Base-by-base conservation (phyloP, 805 yeast genomes). In the Ascoidea tarda region DNA sequence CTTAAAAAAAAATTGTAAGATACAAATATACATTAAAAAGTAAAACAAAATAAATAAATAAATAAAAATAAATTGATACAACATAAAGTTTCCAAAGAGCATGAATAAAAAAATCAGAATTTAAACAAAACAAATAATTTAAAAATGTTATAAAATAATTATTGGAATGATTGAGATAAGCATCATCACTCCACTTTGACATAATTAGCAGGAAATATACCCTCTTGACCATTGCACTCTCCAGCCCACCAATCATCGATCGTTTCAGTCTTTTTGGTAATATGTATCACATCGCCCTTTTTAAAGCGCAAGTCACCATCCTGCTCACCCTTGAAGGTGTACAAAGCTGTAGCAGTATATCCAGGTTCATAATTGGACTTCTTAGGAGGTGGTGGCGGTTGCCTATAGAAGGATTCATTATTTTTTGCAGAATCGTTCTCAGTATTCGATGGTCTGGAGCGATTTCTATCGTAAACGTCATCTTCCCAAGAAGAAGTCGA, bases 201-300 rank as follows among this genome's bases (percentile, higher is more conserved):
- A 63, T 91, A 91, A 66, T 91, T 91, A 2, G 99, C 99, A 6
- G 99, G 99, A 76, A 91, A 91, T 28, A 90, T 90, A 47, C 99
- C 99, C 60, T 87, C 87, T 56, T 69, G 69, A 10, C 95, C 91
- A 59, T 85, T 86, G 52, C 81, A 71, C 64, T 85, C 81, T 32
- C 99, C 99, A 0, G 96, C 88, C 99, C 99, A 93, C 99, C 99
- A 93, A 66, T 93, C 98, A 65, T 93, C 96, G 50, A 81, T 79
- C 12, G 96, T 84, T 6, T 85, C 90, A 6, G 93, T 81, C 67
- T 86, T 87, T 66, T 89, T 87, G 53, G 87, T 70, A 58, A 93
- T 85, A 47, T 87, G 83, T 59, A 93, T 87, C 14, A 87, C 84
- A 66, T 93, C 99, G 52, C 99, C 99, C 72, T 93, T 93, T 59